Evolutionary conservation across 768 basidiomycete genomes (phyloP).

Genomic region (Ramaria rubella): DNA sequence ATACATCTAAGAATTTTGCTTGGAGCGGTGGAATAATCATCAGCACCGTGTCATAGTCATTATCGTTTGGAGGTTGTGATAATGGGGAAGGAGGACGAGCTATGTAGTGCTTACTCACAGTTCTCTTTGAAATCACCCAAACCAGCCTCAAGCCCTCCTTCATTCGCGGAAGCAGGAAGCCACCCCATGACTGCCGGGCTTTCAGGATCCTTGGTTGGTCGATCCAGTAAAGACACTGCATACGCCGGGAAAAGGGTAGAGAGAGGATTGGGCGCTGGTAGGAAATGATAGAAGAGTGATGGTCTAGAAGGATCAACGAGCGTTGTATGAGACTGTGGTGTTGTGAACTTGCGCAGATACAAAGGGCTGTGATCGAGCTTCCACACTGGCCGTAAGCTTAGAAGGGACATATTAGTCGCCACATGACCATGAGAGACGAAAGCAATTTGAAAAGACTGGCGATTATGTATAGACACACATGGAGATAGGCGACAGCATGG

Average conservation of each 20-base stretch:
- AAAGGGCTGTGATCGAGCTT: too few relatives aligned
- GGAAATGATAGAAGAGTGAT: constrained; percentile 64
- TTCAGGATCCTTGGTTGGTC: constrained; percentile 36
- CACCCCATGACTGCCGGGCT: constrained; percentile 60
- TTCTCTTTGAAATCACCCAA: constrained; percentile 71
- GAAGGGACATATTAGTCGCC: too few relatives aligned
- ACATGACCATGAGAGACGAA: too few relatives aligned
- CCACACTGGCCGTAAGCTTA: too few relatives aligned
- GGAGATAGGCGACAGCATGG: neutral
- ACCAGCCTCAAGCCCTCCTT: constrained; percentile 38
- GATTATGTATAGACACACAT: neutral
- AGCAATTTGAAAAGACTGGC: neutral
- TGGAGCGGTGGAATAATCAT: neutral
- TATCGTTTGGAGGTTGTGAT: neutral
- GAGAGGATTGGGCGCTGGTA: constrained; percentile 44
- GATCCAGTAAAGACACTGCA: constrained; percentile 57
- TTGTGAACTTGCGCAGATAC: neutral
- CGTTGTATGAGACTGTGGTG: constrained; percentile 7
- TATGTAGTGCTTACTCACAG: constrained; percentile 36
- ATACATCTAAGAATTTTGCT: constrained; percentile 54
- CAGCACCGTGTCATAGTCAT: neutral
- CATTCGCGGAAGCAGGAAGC: constrained; percentile 46
- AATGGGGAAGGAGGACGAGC: neutral
- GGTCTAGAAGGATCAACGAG: constrained; percentile 52
- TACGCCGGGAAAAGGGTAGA: constrained; percentile 43